Percentiles rank a stretch among this genome's conserved stretches.
These are phyloP conservation scores for Excoecaria agallocha DNA, from an alignment of 345 rosid species.

Conservation along the genomic window DNA sequence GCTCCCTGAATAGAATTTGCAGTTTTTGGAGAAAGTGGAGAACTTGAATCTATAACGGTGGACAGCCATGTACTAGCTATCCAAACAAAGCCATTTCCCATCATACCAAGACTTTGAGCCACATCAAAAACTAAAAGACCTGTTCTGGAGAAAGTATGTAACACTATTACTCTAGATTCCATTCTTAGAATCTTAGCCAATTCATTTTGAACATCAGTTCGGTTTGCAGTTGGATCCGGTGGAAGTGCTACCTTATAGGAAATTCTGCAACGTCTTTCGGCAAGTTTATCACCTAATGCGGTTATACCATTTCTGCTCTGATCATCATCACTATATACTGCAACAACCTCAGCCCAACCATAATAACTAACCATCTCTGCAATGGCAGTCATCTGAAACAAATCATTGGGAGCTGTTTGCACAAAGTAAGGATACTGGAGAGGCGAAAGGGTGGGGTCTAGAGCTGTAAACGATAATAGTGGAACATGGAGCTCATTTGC, in stretches of 20 bases:
- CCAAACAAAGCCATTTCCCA: constrained; percentile 80
- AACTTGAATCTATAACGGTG: constrained; percentile 61
- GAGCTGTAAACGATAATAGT: constrained; percentile 72
- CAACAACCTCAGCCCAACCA: constrained; percentile 68
- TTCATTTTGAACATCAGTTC: constrained; percentile 42
- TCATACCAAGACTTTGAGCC: constrained; percentile 78
- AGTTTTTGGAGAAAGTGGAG: constrained; percentile 29
- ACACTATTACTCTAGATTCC: constrained; percentile 76
- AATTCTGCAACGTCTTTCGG: constrained; percentile 62
- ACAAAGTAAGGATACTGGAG: constrained; percentile 89
- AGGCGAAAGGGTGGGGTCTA: constrained; percentile 73
- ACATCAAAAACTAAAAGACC: constrained; percentile 65
- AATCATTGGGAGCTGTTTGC: constrained; percentile 87
- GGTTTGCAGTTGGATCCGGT: constrained; percentile 46
- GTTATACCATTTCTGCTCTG: constrained; percentile 69
- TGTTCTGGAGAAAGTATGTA: constrained; percentile 49
- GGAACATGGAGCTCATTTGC: constrained; percentile 82
- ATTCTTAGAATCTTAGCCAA: constrained; percentile 54
- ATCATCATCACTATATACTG: constrained; percentile 74
- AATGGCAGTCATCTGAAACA: constrained; percentile 75
- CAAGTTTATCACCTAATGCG: constrained; percentile 61
- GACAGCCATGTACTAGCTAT: constrained; percentile 80
- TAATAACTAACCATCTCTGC: constrained; percentile 68
- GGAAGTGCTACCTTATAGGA: constrained; percentile 73
- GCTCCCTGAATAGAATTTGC: constrained; percentile 52